Base-by-base conservation (phyloP, 345 rosid genomes). In the Pistacia atlantica region DNA sequence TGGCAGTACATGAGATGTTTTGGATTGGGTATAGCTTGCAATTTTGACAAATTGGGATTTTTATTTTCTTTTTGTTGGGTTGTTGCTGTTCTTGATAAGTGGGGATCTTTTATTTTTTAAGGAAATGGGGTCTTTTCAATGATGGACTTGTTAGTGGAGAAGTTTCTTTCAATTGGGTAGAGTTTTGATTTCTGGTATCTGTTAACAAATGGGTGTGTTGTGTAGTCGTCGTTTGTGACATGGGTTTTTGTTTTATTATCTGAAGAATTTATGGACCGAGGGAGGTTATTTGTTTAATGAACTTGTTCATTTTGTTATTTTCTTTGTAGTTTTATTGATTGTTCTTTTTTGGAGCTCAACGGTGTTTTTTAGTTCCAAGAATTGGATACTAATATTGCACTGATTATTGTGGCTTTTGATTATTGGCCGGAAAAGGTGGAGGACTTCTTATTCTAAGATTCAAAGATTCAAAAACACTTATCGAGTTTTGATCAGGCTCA, bases 1-100 rank as follows among this genome's bases (percentile, higher is more conserved):
- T 74, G 69, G 76, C 51, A 18, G 46, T 80, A 63, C 57, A 10
- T 48, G 28, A 67, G 55, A 69, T 76, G 80, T 17, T 51, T 8
- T 69, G 52, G 3, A 63, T 61, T 78, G 75, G 80, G 85, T 69
- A 49, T 42, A 28, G 48, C 62, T 77, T 49, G 65, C 72, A 58
- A 64, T 77, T 72, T 42, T 3, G 45, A 67, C 11, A 12, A 22
- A 25, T 11, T 60, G 35, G 65, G 17, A 3, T 38, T 38, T 65
- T 42, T 42, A 6, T 42, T 60, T n/a, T 54, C 18, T 18, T 20
- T 11, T 31, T 14, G 35, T 37, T 20, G 64, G 55, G 10, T 25
- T 22, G n/a, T 58, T 75, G 60, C 16, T 66, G 28, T 16, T 76
- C 56, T 22, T 37, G 69, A 35, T 68, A 2, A 45, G 35, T 8